Evolutionary conservation across 345 rosid species (phyloP).

Genomic region (Gossypium longicalyx): DNA sequence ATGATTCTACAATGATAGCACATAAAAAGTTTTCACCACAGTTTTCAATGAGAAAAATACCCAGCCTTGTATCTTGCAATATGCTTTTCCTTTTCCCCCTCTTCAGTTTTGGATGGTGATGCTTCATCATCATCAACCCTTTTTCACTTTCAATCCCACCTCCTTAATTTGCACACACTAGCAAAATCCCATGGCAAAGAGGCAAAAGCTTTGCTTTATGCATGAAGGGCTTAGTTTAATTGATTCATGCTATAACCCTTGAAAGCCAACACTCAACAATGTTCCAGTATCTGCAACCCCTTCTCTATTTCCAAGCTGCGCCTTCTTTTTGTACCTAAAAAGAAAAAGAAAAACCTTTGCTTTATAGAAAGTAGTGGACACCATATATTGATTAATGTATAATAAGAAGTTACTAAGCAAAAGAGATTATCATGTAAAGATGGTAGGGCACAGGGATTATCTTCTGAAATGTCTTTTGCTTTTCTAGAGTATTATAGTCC

Average conservation of each 20-base stretch:
- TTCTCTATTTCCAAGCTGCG: background rate
- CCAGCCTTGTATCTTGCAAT: constrained; percentile 5
- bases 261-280: background rate
- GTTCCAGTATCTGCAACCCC: background rate
- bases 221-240: no score
- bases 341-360: constrained; percentile 9
- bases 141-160: background rate
- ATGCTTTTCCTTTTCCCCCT: background rate
- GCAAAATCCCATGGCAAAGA: background rate
- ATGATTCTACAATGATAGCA: constrained; percentile 32
- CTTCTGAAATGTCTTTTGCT: constrained; percentile 32
- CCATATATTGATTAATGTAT: constrained; percentile 33
- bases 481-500: constrained; percentile 20
- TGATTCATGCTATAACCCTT: background rate
- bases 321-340: background rate
- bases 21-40: constrained; percentile 13
- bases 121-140: constrained; percentile 25
- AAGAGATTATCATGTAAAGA: constrained; percentile 41
- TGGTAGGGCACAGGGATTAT: constrained; percentile 51
- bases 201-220: constrained; percentile 29
- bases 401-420: constrained; percentile 40
- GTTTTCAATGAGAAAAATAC: constrained; percentile 20
- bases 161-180: no score
- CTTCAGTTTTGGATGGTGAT: constrained; percentile 20
- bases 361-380: constrained; percentile 39